Percentiles rank a stretch among this genome's conserved stretches.
Conservation (phyloP, 164 flowering plant genomes). For the Cinnamomum micranthum region DNA sequence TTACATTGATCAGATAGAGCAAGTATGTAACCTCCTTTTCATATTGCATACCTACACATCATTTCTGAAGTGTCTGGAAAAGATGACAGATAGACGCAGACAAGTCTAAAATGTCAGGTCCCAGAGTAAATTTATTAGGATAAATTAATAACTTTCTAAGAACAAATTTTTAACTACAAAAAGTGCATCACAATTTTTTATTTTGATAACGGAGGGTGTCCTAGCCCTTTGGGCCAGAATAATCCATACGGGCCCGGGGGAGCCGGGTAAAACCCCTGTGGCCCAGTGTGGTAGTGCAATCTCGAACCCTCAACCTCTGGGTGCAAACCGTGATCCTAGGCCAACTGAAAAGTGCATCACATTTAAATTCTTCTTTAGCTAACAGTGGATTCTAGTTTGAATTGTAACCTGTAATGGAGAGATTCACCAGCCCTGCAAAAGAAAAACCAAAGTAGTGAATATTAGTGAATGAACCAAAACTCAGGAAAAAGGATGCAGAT, state of each 20-base stretch:
- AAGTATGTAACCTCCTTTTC: neutral
- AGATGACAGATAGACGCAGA: no score
- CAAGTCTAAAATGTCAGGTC: no score
- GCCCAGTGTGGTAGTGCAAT: no score
- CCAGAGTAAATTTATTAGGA: no score
- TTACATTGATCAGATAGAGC: neutral
- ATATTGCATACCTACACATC: no score
- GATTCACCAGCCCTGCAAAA: constrained; percentile 77
- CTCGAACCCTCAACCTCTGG: no score
- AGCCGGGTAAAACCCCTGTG: no score
- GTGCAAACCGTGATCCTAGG: no score
- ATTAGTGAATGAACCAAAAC: neutral
- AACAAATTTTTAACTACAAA: neutral
- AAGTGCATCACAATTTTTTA: neutral
- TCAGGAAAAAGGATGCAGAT: neutral
- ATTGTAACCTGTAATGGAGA: constrained; percentile 71
- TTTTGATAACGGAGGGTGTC: no score
- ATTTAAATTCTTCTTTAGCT: neutral
- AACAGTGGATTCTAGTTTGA: neutral
- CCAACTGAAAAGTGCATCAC: neutral
- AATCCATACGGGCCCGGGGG: no score
- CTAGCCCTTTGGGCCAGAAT: no score
- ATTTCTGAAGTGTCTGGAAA: no score
- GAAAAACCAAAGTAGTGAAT: constrained; percentile 9
- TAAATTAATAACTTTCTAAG: neutral